A percentile compares a stretch with the other conserved stretches of the same genome.
These are phyloP conservation scores for Cryphonectria carpinicola DNA, from an alignment of 2,329 filamentous ascomycete species.

Conservation along the genomic window DNA sequence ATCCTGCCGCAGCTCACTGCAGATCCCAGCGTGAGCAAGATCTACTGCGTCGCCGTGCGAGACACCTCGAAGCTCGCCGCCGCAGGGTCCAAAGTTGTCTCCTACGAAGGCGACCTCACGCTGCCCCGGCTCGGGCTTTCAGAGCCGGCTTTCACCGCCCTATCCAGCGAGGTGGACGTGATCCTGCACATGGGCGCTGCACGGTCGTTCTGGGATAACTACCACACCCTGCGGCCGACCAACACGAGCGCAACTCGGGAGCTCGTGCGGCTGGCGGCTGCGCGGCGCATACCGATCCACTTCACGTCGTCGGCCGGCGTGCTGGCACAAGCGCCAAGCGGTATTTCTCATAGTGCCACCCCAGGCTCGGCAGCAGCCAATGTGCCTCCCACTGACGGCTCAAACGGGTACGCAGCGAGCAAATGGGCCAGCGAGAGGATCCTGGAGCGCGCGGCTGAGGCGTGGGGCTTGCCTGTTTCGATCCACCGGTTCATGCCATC, in stretches of 20 bases:
- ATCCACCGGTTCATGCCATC: neutral
- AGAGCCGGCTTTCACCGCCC: neutral
- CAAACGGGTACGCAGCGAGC: constrained; percentile 1
- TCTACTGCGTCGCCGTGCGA: constrained; percentile 51
- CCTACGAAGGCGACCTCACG: neutral
- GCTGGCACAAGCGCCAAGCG: neutral
- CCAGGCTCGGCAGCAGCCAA: neutral
- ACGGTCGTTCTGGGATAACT: constrained; percentile 43
- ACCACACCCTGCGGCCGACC: constrained; percentile 37
- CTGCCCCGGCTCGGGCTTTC: neutral
- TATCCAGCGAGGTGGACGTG: constrained; percentile 32
- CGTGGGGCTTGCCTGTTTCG: neutral
- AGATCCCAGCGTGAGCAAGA: constrained; percentile 36
- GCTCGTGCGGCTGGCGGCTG: constrained; percentile 37
- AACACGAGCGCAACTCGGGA: constrained; percentile 44
- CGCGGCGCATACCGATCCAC: constrained; percentile 36
- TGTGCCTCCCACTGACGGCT: constrained; percentile 6
- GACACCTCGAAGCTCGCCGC: constrained; percentile 14
- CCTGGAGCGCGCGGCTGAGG: neutral
- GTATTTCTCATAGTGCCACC: neutral
- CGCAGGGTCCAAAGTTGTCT: neutral
- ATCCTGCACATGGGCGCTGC: constrained; percentile 60
- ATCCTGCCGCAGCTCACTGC: constrained; percentile 43
- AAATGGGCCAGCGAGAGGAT: constrained; percentile 8
- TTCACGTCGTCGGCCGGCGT: constrained; percentile 37